Percentiles rank a stretch among this genome's conserved stretches.
These are phyloP conservation scores for Chamaecrista fasciculata DNA, from an alignment of 306 rosid genomes.

Conservation along the genomic window DNA sequence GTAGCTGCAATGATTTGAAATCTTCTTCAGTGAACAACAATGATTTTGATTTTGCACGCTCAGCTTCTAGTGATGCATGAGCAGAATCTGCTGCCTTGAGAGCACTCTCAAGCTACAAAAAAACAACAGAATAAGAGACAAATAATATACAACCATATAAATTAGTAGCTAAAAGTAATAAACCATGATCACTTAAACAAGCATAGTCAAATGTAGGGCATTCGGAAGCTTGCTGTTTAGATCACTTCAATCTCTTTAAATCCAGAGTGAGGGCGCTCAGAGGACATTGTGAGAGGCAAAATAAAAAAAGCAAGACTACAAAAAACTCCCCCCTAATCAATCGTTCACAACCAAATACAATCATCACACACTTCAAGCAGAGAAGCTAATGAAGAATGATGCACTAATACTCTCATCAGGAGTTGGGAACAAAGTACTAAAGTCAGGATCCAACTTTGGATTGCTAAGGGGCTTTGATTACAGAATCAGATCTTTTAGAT, in stretches of 20 bases:
- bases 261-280: not conserved
- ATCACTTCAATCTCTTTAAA: not conserved
- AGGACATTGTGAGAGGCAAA: not conserved
- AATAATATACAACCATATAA: slow-evolving; percentile 8
- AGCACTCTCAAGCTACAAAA: slow-evolving; percentile 78
- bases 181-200: not conserved
- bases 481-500: too few species aligned
- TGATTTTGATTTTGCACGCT: slow-evolving; percentile 72
- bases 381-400: not conserved
- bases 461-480: too few species aligned
- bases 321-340: not conserved
- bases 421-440: not conserved
- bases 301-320: not conserved
- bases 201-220: not conserved
- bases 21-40: slow-evolving; percentile 81
- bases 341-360: not conserved
- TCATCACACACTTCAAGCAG: not conserved
- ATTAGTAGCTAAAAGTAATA: not conserved
- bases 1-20: slow-evolving; percentile 85
- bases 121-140: not conserved
- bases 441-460: too few species aligned
- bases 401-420: not conserved
- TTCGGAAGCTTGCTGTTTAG: not conserved
- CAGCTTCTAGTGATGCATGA: slow-evolving; percentile 68
- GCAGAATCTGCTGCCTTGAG: slow-evolving; percentile 77